Conservation (phyloP, 2,329 filamentous ascomycete genomes). For the Aspergillus thermomutatus region DNA sequence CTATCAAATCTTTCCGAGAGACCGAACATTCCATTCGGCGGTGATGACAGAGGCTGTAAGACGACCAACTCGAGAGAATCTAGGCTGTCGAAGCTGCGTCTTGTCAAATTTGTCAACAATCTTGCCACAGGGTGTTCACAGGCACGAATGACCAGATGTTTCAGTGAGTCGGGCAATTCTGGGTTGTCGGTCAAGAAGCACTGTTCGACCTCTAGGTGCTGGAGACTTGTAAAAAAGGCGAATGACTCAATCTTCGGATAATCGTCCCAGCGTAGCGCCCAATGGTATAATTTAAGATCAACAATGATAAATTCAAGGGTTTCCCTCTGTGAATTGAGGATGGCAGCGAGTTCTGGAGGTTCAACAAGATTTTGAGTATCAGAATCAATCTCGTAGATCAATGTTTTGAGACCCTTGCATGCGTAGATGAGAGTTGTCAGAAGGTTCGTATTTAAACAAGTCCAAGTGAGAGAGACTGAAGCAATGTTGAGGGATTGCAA, state of each 20-base stretch:
- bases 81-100: not conserved
- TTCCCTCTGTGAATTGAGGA: not conserved
- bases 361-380: not conserved
- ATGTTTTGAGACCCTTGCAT: not conserved
- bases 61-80: not conserved
- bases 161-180: not conserved
- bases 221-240: not conserved
- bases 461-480: not conserved
- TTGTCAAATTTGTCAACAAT: not conserved
- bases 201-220: not conserved
- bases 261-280: not conserved
- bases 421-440: not conserved
- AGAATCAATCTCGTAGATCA: not conserved
- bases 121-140: not conserved
- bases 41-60: not conserved
- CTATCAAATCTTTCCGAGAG: not conserved
- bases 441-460: not conserved
- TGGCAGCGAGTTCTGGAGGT: not conserved
- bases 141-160: not conserved
- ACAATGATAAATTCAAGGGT: not conserved
- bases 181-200: not conserved
- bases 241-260: not conserved
- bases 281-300: not conserved
- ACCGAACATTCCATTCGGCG: not conserved
- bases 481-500: not conserved